Conservation (phyloP, 2,329 filamentous ascomycete genomes). For the Dothideomycetes sp. region DNA sequence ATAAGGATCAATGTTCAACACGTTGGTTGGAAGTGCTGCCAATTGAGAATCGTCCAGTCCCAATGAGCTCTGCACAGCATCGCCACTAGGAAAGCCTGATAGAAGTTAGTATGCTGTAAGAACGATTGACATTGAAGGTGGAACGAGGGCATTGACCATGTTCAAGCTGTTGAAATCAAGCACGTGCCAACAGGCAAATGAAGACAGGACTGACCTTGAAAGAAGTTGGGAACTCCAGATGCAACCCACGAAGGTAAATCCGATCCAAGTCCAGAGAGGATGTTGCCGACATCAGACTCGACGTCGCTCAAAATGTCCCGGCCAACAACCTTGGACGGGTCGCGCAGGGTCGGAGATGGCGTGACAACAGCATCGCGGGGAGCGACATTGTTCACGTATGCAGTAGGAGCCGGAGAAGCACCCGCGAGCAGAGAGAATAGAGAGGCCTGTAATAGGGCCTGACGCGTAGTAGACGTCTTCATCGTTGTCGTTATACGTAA, state of each 20-base stretch:
- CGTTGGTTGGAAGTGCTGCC: conserved; percentile 54
- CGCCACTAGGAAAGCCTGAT: conserved; percentile 50
- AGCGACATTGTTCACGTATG: conserved; percentile 9
- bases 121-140: neutral
- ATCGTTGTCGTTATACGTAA: neutral
- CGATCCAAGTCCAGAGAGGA: conserved; percentile 40
- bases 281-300: conserved; percentile 26
- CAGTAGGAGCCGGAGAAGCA: conserved; percentile 13
- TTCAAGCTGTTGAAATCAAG: too few relatives aligned
- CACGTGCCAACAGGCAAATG: too few relatives aligned
- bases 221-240: conserved; percentile 55
- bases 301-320: conserved; percentile 42
- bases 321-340: conserved; percentile 31
- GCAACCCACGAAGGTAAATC: conserved; percentile 49
- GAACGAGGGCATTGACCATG: too few relatives aligned
- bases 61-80: conserved; percentile 48
- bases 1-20: conserved; percentile 54
- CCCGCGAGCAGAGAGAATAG: conserved; percentile 13
- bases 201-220: too few relatives aligned
- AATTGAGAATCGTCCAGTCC: conserved; percentile 49
- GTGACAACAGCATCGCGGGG: conserved; percentile 36
- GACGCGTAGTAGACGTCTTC: neutral
- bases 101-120: conserved; percentile 43
- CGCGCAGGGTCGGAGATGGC: conserved; percentile 30
- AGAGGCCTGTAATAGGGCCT: conserved; percentile 8